Evolutionary conservation across 83 land plant species (phyloP).

Genomic region (Thuja plicata): DNA sequence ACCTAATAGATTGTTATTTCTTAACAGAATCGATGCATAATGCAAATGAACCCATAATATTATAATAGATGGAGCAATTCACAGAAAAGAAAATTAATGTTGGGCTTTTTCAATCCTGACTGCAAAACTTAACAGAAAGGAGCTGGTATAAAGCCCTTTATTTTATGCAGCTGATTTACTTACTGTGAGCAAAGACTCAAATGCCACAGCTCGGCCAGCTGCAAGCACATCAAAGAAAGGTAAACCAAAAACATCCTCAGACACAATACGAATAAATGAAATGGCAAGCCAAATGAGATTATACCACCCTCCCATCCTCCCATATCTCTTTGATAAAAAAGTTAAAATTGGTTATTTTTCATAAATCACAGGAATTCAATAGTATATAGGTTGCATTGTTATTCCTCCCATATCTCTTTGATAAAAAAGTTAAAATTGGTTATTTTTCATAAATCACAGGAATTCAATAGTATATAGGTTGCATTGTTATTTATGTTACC

Average conservation of each 20-base stretch:
- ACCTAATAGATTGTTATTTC: no score
- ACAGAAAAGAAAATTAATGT: background rate
- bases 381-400: background rate
- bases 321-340: no score
- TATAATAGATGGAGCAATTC: no score
- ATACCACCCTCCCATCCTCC: no score
- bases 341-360: background rate
- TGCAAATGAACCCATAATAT: no score
- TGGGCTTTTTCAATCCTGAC: constrained; percentile 11
- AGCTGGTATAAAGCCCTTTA: background rate
- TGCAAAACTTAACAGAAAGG: background rate
- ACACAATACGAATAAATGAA: background rate
- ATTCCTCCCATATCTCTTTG: no score
- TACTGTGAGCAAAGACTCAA: background rate
- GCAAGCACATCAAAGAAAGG: background rate
- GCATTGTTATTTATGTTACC: background rate
- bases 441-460: background rate
- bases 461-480: background rate
- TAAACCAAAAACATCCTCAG: no score
- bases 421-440: background rate
- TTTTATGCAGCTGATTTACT: background rate
- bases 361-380: background rate
- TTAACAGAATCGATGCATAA: no score
- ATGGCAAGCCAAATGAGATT: background rate
- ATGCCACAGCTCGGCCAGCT: background rate